Base-by-base conservation (phyloP, 148 eudicot species). In the Fallopia convolvulus region DNA sequence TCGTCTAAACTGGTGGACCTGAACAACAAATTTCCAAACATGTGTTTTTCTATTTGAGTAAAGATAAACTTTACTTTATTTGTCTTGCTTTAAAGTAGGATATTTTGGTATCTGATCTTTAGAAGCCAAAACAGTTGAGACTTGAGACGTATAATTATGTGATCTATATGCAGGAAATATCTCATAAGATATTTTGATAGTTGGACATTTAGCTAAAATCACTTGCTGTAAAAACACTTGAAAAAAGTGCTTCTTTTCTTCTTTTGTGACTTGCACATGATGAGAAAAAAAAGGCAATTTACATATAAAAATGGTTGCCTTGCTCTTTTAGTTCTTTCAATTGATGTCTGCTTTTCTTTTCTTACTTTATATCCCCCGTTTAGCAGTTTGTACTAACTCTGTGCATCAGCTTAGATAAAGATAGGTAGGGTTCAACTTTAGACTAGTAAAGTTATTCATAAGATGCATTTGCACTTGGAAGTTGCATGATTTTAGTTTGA, bases 101-200 rank as follows among this genome's bases (percentile, higher is more conserved):
- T 55, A 55, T 55, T 55, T 55, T 4, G 61, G 61, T n/a, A 52
- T 55, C 11, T 55, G 15, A n/a, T 15, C 56, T 52, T 52, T 52
- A 52, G 56, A 52, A 52, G 56, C 17, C 20, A 3, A 14, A 52
- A 15, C 56, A 14, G 15, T 14, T 52, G 1, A 56, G 30, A 56
- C 11, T 14, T 52, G 1, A 56, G 30, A 56, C 11, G 30, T 32
- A 56, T 56, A 56, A 20, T 56, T 56, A 20, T 56, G 30, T 56
- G 63, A 56, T 61, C 5, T 56, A n/a, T 61, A 60, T 61, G 68
- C 36, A 61, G 68, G 33, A 61, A 61, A 61, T 61, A 61, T 61
- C 68, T 8, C 9, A 61, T 61, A 3, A 0, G 8, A 26, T 61
- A 60, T 60, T 23, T 20, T 55, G 23, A 17, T 18, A 20, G 61